These are phyloP conservation scores for Scenedesmus sp. DNA, from an alignment of 163 green algal genomes.

Conservation along the genomic window DNA sequence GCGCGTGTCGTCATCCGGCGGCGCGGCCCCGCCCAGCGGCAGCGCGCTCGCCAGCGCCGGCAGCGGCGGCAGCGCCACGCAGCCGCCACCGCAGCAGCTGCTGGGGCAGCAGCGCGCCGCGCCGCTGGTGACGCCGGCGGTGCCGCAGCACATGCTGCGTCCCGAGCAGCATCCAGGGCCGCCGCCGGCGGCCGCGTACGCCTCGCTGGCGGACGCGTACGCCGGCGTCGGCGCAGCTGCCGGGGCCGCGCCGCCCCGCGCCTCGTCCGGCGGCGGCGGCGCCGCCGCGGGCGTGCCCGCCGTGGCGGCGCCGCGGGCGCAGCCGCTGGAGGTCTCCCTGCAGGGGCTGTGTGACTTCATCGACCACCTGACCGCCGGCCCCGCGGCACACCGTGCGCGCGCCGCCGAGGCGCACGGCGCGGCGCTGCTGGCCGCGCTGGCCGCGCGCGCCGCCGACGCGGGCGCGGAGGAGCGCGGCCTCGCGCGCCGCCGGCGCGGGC, in stretches of 20 bases:
- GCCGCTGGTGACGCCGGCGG: not conserved
- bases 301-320: not conserved
- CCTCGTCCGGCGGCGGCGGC: too few relatives aligned
- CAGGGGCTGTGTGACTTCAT: constrained; percentile 10
- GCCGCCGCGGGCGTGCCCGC: too few relatives aligned
- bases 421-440: not conserved
- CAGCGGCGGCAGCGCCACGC: not conserved
- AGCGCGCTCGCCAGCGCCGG: too few relatives aligned
- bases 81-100: constrained; percentile 19
- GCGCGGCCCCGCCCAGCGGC: constrained; percentile 13
- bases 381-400: not conserved
- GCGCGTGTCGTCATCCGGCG: not conserved
- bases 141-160: constrained; percentile 10
- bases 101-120: not conserved
- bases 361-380: not conserved
- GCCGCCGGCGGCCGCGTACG: constrained; percentile 36
- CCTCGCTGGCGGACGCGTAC: constrained; percentile 6
- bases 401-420: constrained; percentile 12
- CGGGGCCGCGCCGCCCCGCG: too few relatives aligned
- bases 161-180: not conserved
- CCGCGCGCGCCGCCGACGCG: not conserved
- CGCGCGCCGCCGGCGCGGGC: constrained; percentile 9
- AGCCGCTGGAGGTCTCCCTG: constrained; percentile 5
- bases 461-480: constrained; percentile 1
- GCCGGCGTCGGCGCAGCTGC: not conserved